Evolutionary conservation across 495 filamentous ascomycete species (phyloP).

Genomic region (Sporormia fimetaria): DNA sequence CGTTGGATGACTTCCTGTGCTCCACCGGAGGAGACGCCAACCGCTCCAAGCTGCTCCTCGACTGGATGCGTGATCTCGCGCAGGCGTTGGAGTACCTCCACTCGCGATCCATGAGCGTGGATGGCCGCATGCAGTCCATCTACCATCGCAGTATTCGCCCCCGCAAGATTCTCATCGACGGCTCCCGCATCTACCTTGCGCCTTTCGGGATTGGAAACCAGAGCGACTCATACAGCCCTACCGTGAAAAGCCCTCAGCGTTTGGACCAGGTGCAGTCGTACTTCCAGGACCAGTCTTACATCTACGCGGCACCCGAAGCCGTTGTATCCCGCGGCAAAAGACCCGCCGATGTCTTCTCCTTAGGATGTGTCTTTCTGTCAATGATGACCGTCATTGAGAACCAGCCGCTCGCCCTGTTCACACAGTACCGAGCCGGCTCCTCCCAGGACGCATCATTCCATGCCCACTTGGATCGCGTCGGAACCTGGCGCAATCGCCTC

Average conservation of each 20-base stretch:
- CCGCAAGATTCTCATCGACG: conserved; percentile 27
- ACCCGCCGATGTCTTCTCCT: conserved; percentile 22
- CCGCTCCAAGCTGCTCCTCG: conserved; percentile 21
- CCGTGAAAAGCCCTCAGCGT: conserved; percentile 2
- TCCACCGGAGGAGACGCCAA: conserved; percentile 12
- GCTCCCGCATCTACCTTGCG: conserved; percentile 20
- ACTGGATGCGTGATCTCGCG: conserved; percentile 28
- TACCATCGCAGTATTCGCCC: conserved; percentile 24
- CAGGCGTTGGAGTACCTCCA: conserved; percentile 26
- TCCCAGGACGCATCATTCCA: conserved; percentile 27
- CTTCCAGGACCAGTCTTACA: conserved; percentile 21
- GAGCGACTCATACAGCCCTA: conserved; percentile 10
- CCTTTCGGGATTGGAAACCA: conserved; percentile 20
- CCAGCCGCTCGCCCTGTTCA: conserved; percentile 10
- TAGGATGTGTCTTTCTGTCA: conserved; percentile 23
- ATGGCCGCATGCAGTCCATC: no score
- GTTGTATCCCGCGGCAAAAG: conserved; percentile 19
- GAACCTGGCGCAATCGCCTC: conserved; percentile 21
- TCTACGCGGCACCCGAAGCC: conserved; percentile 27
- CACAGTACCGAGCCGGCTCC: conserved; percentile 14
- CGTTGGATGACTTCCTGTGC: conserved; percentile 22
- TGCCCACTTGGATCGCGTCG: conserved; percentile 24
- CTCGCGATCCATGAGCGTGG: no score
- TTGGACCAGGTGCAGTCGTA: conserved; percentile 17
- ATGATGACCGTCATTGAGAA: conserved; percentile 25